Evolutionary conservation across 768 basidiomycete species (phyloP).

Genomic region (Naganishia onofrii): DNA sequence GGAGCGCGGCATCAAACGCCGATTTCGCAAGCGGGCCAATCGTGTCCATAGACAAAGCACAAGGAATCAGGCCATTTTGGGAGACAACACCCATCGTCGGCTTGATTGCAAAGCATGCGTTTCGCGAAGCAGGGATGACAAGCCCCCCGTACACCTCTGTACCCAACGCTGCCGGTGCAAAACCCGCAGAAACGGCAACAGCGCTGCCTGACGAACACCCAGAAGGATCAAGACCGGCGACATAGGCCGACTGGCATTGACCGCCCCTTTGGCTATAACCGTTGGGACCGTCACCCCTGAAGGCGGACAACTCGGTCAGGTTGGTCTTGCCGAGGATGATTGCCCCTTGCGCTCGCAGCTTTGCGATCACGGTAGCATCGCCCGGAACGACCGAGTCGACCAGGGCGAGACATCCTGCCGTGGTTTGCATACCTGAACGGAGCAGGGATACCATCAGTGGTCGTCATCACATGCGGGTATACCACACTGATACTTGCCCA

Average conservation of each 20-base stretch:
- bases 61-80: not conserved
- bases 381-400: slow-evolving; percentile 4
- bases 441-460: not conserved
- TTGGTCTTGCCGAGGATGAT: slow-evolving; percentile 32
- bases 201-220: not conserved
- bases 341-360: slow-evolving; percentile 25
- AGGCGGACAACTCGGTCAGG: not conserved
- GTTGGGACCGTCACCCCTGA: not conserved
- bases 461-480: no score
- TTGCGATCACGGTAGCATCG: slow-evolving; percentile 27
- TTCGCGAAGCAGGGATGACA: slow-evolving; percentile 21
- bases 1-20: slow-evolving; percentile 14
- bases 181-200: slow-evolving; percentile 3
- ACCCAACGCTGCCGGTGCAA: slow-evolving; percentile 16
- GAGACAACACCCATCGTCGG: slow-evolving; percentile 24
- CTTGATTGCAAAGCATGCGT: slow-evolving; percentile 23
- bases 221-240: not conserved
- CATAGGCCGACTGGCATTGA: slow-evolving; percentile 12
- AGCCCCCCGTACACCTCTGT: slow-evolving; percentile 10
- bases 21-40: slow-evolving; percentile 18
- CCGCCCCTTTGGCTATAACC: not conserved
- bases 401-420: no score
- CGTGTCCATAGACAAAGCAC: not conserved
- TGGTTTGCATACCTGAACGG: not conserved
- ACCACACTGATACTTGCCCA: not conserved